Evolutionary conservation across 176 grass and related monocot species (phyloP), one percentile per base, ranked within the genome.

Genomic region (Rhynchospora pubera): DNA sequence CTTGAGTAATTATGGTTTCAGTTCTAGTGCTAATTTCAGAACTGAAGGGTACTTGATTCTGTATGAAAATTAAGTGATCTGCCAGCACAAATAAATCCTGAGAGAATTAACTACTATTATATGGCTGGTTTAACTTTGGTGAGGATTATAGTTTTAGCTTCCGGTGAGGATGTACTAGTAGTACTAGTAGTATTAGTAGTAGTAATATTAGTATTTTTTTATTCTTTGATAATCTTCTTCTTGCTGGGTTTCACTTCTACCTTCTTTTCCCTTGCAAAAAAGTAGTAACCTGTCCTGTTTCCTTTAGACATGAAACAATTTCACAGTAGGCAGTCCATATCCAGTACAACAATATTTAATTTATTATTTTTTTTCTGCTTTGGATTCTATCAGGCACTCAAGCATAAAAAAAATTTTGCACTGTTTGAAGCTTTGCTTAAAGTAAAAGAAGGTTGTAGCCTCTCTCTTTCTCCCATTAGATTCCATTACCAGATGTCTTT

Each of bases 371-470:
- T 75, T 53, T 75, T 5, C 53, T 26, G 12, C 7, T 76, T 76
- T 53, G 2, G 18, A 48, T 61, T 26, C 7, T n/a, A 7, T 82
- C 64, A 88, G 86, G 42, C 14, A 28, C 63, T 89, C 21, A 89
- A 89, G 57, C 72, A 56, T 12, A 89, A 85, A 59, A 73, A 85
- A 79, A 83, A 85, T 52, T 76, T 81, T 52, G 51, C 78, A 64
- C 83, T 89, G 15, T 85, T 85, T 61, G 78, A 85, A 50, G 87
- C 87, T 72, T 78, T 89, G 78, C 83, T 85, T 46, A 89, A 89
- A 84, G 78, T 89, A 19, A 82, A 89, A 85, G 87, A 62, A 85
- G 87, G 87, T 89, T 16, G 3, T 13, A 44, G 19, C 60, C 18
- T 50, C 53, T 77, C 60, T 65, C 39, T 65, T 14, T 81, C 60